Evolutionary conservation across 805 yeast genomes (phyloP).

Genomic region (Candida nitratophila): DNA sequence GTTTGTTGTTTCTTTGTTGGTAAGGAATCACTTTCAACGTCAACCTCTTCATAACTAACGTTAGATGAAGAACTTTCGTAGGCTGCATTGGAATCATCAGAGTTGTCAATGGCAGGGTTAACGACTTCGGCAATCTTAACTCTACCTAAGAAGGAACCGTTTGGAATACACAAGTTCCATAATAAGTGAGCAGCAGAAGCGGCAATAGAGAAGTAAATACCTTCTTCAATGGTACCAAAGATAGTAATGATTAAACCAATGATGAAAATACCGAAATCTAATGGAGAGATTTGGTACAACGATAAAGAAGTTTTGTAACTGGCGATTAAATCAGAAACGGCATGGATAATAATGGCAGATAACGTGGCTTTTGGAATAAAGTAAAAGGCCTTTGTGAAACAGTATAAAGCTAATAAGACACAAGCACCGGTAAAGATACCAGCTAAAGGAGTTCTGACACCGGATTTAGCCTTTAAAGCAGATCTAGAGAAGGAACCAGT

Average conservation of each 20-base stretch:
- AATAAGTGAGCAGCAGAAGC: slow-evolving; percentile 73
- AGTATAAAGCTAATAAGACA: slow-evolving; percentile 80
- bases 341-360: slow-evolving; percentile 86
- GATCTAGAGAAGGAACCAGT: slow-evolving; percentile 95
- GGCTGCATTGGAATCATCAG: slow-evolving; percentile 4
- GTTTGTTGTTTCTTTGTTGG: not conserved
- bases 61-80: slow-evolving; percentile 1
- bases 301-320: slow-evolving; percentile 58
- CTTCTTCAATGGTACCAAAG: slow-evolving; percentile 75
- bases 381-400: slow-evolving; percentile 75
- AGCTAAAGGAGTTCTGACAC: slow-evolving; percentile 90
- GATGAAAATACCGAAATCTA: slow-evolving; percentile 67
- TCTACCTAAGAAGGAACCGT: slow-evolving; percentile 77
- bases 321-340: slow-evolving; percentile 80
- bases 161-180: slow-evolving; percentile 72
- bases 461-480: slow-evolving; percentile 90
- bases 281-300: slow-evolving; percentile 67
- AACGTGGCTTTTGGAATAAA: slow-evolving; percentile 88
- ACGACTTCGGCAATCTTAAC: slow-evolving; percentile 65
- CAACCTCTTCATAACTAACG: slow-evolving; percentile 3
- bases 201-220: slow-evolving; percentile 84
- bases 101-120: slow-evolving; percentile 44
- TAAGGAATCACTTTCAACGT: not conserved
- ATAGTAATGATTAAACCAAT: slow-evolving; percentile 70
- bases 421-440: slow-evolving; percentile 87